Conservation (phyloP, 2,329 filamentous ascomycete genomes). For the Talaromyces pinophilus region DNA sequence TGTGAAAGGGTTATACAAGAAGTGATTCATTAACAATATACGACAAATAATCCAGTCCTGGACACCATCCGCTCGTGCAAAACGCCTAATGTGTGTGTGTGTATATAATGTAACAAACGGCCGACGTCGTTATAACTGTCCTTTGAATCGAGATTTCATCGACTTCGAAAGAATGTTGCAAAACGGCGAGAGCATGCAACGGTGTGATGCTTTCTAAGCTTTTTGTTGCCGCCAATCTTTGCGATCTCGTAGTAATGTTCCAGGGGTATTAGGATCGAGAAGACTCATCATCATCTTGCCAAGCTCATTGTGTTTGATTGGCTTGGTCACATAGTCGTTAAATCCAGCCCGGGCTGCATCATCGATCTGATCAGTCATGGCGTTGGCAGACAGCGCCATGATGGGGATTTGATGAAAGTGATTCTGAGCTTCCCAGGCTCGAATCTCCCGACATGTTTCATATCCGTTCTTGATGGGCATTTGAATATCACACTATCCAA, state of each 20-base stretch:
- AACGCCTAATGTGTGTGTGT: conserved; percentile 13
- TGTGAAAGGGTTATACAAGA: conserved; percentile 20
- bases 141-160: background rate
- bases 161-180: background rate
- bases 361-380: conserved; percentile 53
- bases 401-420: conserved; percentile 51
- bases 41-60: conserved; percentile 6
- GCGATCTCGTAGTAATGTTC: conserved; percentile 47
- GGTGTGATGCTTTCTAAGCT: background rate
- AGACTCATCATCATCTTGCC: conserved; percentile 54
- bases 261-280: conserved; percentile 45
- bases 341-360: conserved; percentile 50
- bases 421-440: conserved; percentile 49
- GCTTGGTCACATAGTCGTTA: conserved; percentile 54
- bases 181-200: background rate
- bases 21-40: conserved; percentile 14
- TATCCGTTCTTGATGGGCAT: conserved; percentile 55
- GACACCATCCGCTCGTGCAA: conserved; percentile 20
- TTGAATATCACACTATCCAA: conserved; percentile 50
- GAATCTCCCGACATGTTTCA: conserved; percentile 50
- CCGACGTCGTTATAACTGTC: background rate
- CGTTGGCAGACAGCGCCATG: conserved; percentile 53
- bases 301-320: conserved; percentile 52
- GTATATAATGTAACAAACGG: conserved; percentile 17
- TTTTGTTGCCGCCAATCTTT: conserved; percentile 24